Evolutionary conservation across 2,329 filamentous ascomycete species (phyloP).

Genomic region (Aspergillus sp.): DNA sequence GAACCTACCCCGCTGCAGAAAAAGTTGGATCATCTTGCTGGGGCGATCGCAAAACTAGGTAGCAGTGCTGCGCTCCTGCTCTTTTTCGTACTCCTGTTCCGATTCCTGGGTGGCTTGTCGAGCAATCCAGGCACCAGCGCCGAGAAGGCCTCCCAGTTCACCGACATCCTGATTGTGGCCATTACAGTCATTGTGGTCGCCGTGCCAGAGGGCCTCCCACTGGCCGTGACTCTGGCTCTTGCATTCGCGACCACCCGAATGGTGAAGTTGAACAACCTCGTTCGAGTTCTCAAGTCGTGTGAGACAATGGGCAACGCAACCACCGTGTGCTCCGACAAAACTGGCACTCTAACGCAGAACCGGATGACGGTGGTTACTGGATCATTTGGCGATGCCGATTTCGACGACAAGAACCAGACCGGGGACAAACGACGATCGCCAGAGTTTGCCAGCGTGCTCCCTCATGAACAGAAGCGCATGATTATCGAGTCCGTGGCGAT

Average conservation of each 20-base stretch:
- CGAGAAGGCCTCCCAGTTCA: slow-evolving; percentile 71
- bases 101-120: slow-evolving; percentile 69
- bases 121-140: slow-evolving; percentile 54
- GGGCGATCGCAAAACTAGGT: slow-evolving; percentile 72
- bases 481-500: slow-evolving; percentile 35
- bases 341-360: slow-evolving; percentile 70
- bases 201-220: slow-evolving; percentile 70
- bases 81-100: slow-evolving; percentile 80
- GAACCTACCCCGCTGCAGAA: slow-evolving; percentile 74
- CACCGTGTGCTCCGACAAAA: slow-evolving; percentile 77
- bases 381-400: slow-evolving; percentile 50
- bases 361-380: slow-evolving; percentile 74
- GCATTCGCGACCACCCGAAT: slow-evolving; percentile 73
- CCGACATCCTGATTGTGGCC: slow-evolving; percentile 71
- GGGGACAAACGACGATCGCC: slow-evolving; percentile 6
- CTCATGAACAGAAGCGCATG: slow-evolving; percentile 49
- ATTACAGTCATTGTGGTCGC: slow-evolving; percentile 76
- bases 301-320: slow-evolving; percentile 78
- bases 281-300: slow-evolving; percentile 70
- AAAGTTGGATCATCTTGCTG: slow-evolving; percentile 70
- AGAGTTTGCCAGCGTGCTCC: slow-evolving; percentile 2
- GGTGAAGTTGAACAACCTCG: slow-evolving; percentile 72
- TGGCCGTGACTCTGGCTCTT: slow-evolving; percentile 71
- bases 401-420: slow-evolving; percentile 18
- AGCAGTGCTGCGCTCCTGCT: slow-evolving; percentile 64